Evolutionary conservation across 2,329 filamentous ascomycete species (phyloP).

Genomic region (Verticillium nonalfalfae): DNA sequence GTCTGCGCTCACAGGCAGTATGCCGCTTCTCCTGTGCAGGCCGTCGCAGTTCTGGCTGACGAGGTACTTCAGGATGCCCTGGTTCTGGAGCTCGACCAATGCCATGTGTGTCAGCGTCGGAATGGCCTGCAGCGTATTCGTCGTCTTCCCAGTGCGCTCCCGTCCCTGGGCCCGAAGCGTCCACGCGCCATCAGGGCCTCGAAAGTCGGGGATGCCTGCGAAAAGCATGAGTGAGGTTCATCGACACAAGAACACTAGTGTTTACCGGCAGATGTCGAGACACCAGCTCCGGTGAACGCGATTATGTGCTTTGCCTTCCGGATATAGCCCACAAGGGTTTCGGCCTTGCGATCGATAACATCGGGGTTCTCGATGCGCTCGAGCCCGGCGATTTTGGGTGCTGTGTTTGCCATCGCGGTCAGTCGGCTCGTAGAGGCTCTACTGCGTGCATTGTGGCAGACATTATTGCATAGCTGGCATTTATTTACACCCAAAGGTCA

Average conservation of each 20-base stretch:
- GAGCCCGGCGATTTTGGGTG: conserved; percentile 6
- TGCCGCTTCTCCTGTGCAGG: conserved; percentile 36
- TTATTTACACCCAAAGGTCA: no score
- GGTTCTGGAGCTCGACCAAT: conserved; percentile 34
- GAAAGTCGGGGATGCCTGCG: conserved; percentile 38
- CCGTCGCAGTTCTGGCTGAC: conserved; percentile 40
- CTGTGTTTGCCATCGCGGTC: conserved; percentile 5
- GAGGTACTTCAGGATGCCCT: conserved; percentile 32
- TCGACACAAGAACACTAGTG: neutral
- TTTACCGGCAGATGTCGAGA: conserved; percentile 38
- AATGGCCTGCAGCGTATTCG: conserved; percentile 33
- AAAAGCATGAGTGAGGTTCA: neutral
- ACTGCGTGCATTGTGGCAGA: no score
- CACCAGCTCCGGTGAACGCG: conserved; percentile 37
- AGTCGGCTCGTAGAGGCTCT: no score
- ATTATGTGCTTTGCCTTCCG: conserved; percentile 36
- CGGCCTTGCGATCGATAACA: conserved; percentile 25
- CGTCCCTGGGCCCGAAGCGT: conserved; percentile 35
- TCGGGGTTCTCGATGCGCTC: conserved; percentile 1
- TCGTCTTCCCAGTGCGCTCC: conserved; percentile 20
- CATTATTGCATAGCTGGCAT: neutral
- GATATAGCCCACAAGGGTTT: conserved; percentile 27
- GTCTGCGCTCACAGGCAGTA: conserved; percentile 26
- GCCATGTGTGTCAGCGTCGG: conserved; percentile 41
- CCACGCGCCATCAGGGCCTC: conserved; percentile 39